phyloP scores from a whole-genome alignment of 2,329 filamentous ascomycete genomes.

The Paecilomyces sp. region DNA sequence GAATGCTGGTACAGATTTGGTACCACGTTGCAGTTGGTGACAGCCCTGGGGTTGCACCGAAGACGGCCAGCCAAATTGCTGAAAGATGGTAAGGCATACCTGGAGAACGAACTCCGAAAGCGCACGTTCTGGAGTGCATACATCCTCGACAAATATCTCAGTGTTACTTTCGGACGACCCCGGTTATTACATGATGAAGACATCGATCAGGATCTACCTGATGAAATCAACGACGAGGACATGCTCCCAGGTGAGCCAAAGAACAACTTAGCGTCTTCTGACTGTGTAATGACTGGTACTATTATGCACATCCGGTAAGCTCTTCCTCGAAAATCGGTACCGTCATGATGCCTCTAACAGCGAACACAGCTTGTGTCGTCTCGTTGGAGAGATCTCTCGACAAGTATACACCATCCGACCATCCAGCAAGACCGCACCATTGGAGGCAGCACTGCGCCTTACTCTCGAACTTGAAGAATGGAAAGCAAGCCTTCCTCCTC shows the following conservation, averaged over 20 bases:
- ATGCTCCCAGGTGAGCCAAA: conserved; percentile 40
- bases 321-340: not conserved
- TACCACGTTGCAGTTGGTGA: conserved; percentile 48
- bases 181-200: conserved; percentile 57
- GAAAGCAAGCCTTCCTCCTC: conserved; percentile 27
- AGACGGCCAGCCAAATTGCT: conserved; percentile 19
- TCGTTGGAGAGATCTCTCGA: conserved; percentile 43
- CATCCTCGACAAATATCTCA: conserved; percentile 56
- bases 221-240: conserved; percentile 50
- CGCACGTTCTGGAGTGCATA: conserved; percentile 59
- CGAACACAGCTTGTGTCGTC: conserved; percentile 40
- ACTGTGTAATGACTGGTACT: conserved; percentile 34
- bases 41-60: conserved; percentile 34
- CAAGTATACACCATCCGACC: conserved; percentile 33
- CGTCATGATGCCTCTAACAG: not conserved
- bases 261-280: conserved; percentile 24
- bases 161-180: conserved; percentile 56
- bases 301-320: conserved; percentile 30
- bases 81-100: conserved; percentile 20
- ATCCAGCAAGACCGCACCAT: conserved; percentile 18
- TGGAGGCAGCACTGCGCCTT: conserved; percentile 26
- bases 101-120: conserved; percentile 47
- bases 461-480: conserved; percentile 28
- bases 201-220: conserved; percentile 55
- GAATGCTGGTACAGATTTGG: conserved; percentile 57